A percentile compares a stretch with the other conserved stretches of the same genome.
phyloP scores from a whole-genome alignment of 2,329 filamentous ascomycete genomes.

The Dactylellina parvicollis region DNA sequence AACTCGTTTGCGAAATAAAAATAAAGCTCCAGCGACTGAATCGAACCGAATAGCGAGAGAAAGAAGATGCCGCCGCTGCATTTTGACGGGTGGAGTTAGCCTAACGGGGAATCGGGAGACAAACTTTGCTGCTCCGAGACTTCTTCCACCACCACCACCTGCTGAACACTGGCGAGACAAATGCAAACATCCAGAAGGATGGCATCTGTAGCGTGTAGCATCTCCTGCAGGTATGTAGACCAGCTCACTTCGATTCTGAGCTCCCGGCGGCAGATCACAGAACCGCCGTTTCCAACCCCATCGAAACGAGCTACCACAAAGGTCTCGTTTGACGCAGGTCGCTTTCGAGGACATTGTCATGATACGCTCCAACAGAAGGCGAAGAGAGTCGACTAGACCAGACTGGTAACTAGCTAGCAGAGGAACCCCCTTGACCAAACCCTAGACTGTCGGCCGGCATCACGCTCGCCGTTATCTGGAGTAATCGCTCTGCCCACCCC shows the following conservation, averaged over 20 bases:
- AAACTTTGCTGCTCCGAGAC: not conserved
- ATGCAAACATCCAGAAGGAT: slow-evolving; percentile 44
- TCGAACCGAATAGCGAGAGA: not conserved
- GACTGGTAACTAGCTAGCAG: too few relatives aligned
- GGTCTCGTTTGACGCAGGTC: not conserved
- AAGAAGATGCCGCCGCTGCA: too few relatives aligned
- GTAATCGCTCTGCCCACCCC: not conserved
- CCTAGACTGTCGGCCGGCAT: not conserved
- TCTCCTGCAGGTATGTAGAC: not conserved
- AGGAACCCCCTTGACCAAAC: not conserved
- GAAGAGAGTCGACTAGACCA: too few relatives aligned
- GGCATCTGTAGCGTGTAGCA: not conserved
- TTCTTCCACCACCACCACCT: too few relatives aligned
- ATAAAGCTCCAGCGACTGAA: not conserved
- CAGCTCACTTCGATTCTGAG: slow-evolving; percentile 19
- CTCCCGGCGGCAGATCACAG: slow-evolving; percentile 33
- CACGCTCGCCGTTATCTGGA: slow-evolving; percentile 9
- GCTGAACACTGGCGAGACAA: too few relatives aligned
- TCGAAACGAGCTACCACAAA: slow-evolving; percentile 3
- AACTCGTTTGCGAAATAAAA: slow-evolving; percentile 9
- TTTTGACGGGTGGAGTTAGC: slow-evolving; percentile 1
- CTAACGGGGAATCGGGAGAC: slow-evolving; percentile 44
- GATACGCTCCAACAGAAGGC: too few relatives aligned
- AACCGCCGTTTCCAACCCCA: slow-evolving; percentile 16
- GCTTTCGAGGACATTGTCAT: too few relatives aligned